These are phyloP conservation scores for Besnoitia besnoiti DNA, from an alignment of 169 alveolate species.

Conservation along the genomic window DNA sequence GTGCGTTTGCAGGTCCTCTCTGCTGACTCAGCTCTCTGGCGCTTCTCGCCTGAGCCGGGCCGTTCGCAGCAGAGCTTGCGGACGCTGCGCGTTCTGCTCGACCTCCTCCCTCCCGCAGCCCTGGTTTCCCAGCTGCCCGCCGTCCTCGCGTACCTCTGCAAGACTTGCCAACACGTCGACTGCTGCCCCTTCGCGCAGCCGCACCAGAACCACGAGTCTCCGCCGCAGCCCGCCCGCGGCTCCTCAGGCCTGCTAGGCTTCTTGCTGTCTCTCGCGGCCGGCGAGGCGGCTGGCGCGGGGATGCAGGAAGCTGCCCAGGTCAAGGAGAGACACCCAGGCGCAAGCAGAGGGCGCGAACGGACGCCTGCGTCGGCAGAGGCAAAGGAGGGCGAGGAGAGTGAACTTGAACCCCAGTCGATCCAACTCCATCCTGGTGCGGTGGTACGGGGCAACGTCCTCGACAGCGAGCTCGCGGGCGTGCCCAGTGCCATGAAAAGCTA, in stretches of 20 bases:
- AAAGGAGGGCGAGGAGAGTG: neutral
- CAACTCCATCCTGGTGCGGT: neutral
- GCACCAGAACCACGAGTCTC: neutral
- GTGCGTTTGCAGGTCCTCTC: neutral
- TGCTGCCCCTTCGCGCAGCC: neutral
- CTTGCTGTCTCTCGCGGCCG: neutral
- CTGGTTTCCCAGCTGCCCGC: neutral
- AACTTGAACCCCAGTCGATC: neutral
- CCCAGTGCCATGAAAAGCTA: neutral
- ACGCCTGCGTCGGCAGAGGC: neutral
- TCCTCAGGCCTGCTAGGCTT: neutral
- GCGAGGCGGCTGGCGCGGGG: neutral
- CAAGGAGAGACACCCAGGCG: neutral
- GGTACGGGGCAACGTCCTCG: too few species aligned
- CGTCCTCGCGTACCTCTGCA: neutral
- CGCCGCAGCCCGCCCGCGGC: neutral
- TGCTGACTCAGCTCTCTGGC: neutral
- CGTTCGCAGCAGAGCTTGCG: neutral
- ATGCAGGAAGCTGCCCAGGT: neutral
- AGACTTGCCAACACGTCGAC: slow-evolving; percentile 11
- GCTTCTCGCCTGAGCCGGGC: neutral
- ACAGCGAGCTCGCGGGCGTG: neutral
- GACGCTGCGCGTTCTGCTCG: neutral
- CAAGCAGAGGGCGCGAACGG: neutral
- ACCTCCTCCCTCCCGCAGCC: neutral